phyloP scores from a whole-genome alignment of 2,329 filamentous ascomycete genomes.

The Torrubiellomyces zombiae region DNA sequence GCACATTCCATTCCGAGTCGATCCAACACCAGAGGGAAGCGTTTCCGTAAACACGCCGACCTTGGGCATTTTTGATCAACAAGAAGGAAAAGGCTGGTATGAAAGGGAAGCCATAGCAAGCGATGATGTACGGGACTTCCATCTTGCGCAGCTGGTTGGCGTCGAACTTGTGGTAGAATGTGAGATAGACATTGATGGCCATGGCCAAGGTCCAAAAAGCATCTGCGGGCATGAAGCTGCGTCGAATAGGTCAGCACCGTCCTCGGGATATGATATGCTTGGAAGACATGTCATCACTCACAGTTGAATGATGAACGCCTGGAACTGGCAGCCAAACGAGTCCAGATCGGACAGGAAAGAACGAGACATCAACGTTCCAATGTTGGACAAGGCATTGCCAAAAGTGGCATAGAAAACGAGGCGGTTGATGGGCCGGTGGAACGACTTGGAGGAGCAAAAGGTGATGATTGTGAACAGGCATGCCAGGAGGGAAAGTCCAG shows the following conservation, averaged over 20 bases:
- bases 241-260: constrained; percentile 5
- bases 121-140: constrained; percentile 52
- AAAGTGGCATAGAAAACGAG: constrained; percentile 72
- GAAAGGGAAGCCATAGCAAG: constrained; percentile 59
- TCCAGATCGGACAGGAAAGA: constrained; percentile 33
- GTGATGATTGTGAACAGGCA: constrained; percentile 56
- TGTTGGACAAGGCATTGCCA: constrained; percentile 63
- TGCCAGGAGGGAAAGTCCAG: constrained; percentile 53
- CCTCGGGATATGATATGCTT: not conserved
- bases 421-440: constrained; percentile 77
- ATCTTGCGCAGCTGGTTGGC: constrained; percentile 44
- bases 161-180: constrained; percentile 61
- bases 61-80: constrained; percentile 38
- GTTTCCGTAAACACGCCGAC: constrained; percentile 50
- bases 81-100: constrained; percentile 51
- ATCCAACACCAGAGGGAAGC: constrained; percentile 77
- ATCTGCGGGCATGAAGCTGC: constrained; percentile 63
- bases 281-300: constrained; percentile 29
- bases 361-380: constrained; percentile 57
- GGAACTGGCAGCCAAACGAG: constrained; percentile 48
- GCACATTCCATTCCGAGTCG: constrained; percentile 45
- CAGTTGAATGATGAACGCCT: constrained; percentile 72
- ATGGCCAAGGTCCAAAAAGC: constrained; percentile 65
- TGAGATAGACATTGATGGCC: constrained; percentile 71
- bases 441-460: constrained; percentile 49